Percentiles rank a stretch among this genome's conserved stretches.
Conservation (phyloP, 352 stramenopile genomes). For the Lagenidium giganteum region DNA sequence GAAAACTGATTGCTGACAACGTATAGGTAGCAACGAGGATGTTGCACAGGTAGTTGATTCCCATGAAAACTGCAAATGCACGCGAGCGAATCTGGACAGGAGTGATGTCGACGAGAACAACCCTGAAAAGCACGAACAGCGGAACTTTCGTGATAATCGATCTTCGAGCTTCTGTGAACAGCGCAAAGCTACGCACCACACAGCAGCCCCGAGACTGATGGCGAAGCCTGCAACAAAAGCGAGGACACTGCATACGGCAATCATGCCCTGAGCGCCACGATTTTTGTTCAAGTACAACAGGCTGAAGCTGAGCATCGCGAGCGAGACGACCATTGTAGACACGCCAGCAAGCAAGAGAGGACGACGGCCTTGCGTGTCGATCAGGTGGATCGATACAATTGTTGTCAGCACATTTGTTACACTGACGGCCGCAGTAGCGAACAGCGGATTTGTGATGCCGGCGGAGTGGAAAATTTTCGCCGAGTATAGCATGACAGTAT, state of each 20-base stretch:
- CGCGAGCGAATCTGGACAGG: conserved; percentile 69
- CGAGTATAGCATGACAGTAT: conserved; percentile 88
- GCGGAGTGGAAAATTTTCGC: conserved; percentile 85
- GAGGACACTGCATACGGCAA: conserved; percentile 70
- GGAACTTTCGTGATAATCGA: background rate
- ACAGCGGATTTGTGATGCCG: conserved; percentile 71
- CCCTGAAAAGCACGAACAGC: conserved; percentile 22
- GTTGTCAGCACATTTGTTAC: conserved; percentile 68
- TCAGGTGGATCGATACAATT: conserved; percentile 49
- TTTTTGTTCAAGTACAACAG: conserved; percentile 47
- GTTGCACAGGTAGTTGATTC: conserved; percentile 75
- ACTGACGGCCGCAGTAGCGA: conserved; percentile 56
- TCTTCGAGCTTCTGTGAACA: background rate
- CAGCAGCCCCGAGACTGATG: conserved; percentile 59
- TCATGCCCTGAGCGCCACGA: conserved; percentile 27
- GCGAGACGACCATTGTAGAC: conserved; percentile 49
- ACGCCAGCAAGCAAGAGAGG: conserved; percentile 59
- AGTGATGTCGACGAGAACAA: conserved; percentile 77
- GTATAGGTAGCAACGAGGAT: conserved; percentile 56
- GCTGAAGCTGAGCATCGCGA: conserved; percentile 47
- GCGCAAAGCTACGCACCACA: conserved; percentile 53
- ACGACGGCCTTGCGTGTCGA: conserved; percentile 58
- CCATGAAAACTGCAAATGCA: conserved; percentile 77
- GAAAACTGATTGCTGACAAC: conserved; percentile 57
- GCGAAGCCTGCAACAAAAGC: conserved; percentile 77